Base-by-base conservation (phyloP, 305 asterid species). In the Andrographis paniculata region DNA sequence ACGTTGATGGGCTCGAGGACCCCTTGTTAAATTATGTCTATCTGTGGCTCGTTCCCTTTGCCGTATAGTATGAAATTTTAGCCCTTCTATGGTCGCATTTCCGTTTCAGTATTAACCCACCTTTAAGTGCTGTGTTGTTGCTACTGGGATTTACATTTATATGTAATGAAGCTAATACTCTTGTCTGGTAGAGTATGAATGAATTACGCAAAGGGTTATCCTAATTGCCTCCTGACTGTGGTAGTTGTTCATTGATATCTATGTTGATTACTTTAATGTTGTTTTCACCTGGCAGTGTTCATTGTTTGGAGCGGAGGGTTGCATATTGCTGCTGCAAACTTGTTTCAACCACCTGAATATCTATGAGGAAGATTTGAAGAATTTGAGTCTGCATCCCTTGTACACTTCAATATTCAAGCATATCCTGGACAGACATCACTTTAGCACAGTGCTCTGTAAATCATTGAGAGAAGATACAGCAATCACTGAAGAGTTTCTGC, bases 401-500 rank as follows among this genome's bases (percentile, higher is more conserved):
- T 75, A 72, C 71, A 73, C 80, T 65, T 76, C 88, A 33, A 47
- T 92, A 50, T 73, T 92, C 65, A 84, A 67, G 63, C 69, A 66
- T 59, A 61, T 87, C 48, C 53, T 92, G 94, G 78, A 73, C 61
- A 79, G 69, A 56, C 95, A 91, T 27, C 79, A 79, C 66, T 92
- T 82, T 64, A 69, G 84, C 59, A 81, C 99, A 4, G 78, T 84
- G 48, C 48, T 92, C 41, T 61, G 83, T 39, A 91, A 74, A 62
- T 77, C 94, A 51, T 70, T 87, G 59, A 76, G 70, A 69, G 64
- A 64, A 60, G n/a, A n/a, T n/a, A 54, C 60, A 46, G 56, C 77
- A 23, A 45, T 84, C 61, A 66, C 41, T 56, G 96, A 78, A 61
- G 99, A 78, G 51, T 75, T 78, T 50, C 68, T 87, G 62, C 87